Evolutionary conservation across 441 rosid species (phyloP).

Genomic region (Rhodomyrtus psidioides): DNA sequence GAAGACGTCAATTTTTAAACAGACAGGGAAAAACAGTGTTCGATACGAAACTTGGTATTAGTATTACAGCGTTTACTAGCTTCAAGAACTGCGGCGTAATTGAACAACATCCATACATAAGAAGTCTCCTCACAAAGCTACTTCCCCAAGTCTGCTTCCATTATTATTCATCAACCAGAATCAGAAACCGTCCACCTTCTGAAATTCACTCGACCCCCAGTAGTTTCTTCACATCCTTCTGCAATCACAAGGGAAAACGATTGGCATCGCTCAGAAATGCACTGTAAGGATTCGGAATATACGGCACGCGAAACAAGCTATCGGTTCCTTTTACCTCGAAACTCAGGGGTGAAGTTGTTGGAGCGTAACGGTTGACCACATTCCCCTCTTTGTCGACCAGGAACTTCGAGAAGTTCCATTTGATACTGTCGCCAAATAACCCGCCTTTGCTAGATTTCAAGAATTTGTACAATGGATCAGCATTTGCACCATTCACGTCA

Average conservation of each 20-base stretch:
- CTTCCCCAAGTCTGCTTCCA: neutral
- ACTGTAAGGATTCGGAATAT: neutral
- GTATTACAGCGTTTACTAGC: neutral
- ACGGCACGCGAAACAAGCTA: neutral
- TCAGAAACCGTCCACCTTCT: neutral
- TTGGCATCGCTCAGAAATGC: neutral
- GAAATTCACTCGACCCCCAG: slow-evolving; percentile 34
- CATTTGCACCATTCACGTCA: slow-evolving; percentile 51
- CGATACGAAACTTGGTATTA: neutral
- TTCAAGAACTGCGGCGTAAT: neutral
- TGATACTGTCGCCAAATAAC: slow-evolving; percentile 44
- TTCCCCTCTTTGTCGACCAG: slow-evolving; percentile 55
- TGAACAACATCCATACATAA: neutral
- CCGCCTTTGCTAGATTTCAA: slow-evolving; percentile 62
- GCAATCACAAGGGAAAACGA: slow-evolving; percentile 8
- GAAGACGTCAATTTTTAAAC: neutral
- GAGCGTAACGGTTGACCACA: slow-evolving; percentile 61
- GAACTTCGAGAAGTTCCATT: slow-evolving; percentile 77
- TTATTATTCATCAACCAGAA: neutral
- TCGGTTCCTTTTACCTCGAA: slow-evolving; percentile 36
- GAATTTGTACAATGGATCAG: slow-evolving; percentile 60
- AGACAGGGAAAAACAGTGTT: neutral
- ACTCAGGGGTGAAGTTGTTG: slow-evolving; percentile 65
- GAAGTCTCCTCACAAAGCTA: neutral
- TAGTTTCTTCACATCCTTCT: slow-evolving; percentile 79